Base-by-base conservation (phyloP, 2,329 filamentous ascomycete genomes). In the Aspergillus quadrilineatus region DNA sequence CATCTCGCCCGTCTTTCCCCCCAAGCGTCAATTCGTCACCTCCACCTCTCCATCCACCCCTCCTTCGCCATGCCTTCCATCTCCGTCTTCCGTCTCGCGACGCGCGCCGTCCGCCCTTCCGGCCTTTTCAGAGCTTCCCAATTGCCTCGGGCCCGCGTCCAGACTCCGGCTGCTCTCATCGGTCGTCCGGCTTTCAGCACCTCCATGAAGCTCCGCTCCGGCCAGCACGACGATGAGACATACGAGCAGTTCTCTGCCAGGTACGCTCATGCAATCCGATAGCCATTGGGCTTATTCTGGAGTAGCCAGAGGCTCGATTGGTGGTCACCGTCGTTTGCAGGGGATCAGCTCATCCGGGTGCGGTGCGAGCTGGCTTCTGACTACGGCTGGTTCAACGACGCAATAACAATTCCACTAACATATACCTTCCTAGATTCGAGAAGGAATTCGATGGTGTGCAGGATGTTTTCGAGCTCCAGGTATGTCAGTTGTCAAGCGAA, bases 391-490 rank as follows among this genome's bases (percentile, higher is more conserved):
- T 22, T 22, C 42, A 22, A 37, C 37, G 12, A 37, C 14, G 37
- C 43, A 34, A 34, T 46, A 45, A 26, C 62, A 22, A 65, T 67
- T 65, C 62, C 55, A 65, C 66, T 63, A 67, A 74, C 73, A 15
- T 36, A 71, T 22, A 75, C 78, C 17, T 57, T 69, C 67, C 72
- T 75, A 99, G 94, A 82, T 99, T 96, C 75, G 94, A 99, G 86
- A 97, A 97, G 86, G 94, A 99, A 82, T 99, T 99, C 75, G 93
- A 99, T 63, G 80, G 81, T 73, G 94, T 99, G 66, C 91, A 97
- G 81, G 94, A 99, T 82, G 93, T 97, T 74, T 99, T 99, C 79
- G 94, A 99, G 87, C 91, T 99, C 74, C 92, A 97, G 91, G 92
- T 96, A 87, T 74, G 84, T 75, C 48, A 59, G 42, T 29, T 42